Evolutionary conservation across 768 basidiomycete genomes (phyloP).

Genomic region (Cubamyces lactineus): DNA sequence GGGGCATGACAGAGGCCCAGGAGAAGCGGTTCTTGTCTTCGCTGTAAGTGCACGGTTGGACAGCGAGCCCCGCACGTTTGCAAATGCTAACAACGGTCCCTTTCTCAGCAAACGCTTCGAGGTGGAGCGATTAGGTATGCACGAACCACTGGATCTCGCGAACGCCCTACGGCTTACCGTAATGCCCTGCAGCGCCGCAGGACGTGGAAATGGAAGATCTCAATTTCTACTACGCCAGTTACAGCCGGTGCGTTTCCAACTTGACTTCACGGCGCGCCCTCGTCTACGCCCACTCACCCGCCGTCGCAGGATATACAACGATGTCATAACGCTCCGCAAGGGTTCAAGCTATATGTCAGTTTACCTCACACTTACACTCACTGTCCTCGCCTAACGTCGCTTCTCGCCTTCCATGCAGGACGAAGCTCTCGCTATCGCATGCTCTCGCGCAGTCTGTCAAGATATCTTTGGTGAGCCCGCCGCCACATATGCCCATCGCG

Average conservation of each 20-base stretch:
- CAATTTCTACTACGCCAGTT: slow-evolving; percentile 96
- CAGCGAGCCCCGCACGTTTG: background rate
- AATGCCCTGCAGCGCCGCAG: slow-evolving; percentile 63
- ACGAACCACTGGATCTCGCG: background rate
- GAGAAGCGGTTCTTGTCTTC: slow-evolving; percentile 90
- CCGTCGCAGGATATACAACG: slow-evolving; percentile 82
- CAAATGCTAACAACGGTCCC: slow-evolving; percentile 4
- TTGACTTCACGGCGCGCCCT: background rate
- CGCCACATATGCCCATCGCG: background rate
- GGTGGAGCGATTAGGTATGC: slow-evolving; percentile 78
- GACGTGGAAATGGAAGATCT: slow-evolving; percentile 96
- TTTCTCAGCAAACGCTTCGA: slow-evolving; percentile 85
- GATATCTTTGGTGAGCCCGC: slow-evolving; percentile 74
- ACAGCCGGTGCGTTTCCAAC: slow-evolving; percentile 67
- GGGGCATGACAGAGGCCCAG: slow-evolving; percentile 96
- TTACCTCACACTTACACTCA: slow-evolving; percentile 21
- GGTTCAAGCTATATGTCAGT: slow-evolving; percentile 94
- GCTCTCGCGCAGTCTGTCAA: slow-evolving; percentile 96
- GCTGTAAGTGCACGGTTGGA: slow-evolving; percentile 57
- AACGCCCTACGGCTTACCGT: background rate
- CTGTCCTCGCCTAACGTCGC: slow-evolving; percentile 10
- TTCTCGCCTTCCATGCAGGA: slow-evolving; percentile 54
- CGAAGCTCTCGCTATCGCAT: slow-evolving; percentile 92
- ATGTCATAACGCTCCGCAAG: slow-evolving; percentile 92
- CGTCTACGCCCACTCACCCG: slow-evolving; percentile 16